Percentiles rank a stretch among this genome's conserved stretches.
These are phyloP conservation scores for Fraxinus pennsylvanica DNA, from an alignment of 257 asterid genomes.

Conservation along the genomic window DNA sequence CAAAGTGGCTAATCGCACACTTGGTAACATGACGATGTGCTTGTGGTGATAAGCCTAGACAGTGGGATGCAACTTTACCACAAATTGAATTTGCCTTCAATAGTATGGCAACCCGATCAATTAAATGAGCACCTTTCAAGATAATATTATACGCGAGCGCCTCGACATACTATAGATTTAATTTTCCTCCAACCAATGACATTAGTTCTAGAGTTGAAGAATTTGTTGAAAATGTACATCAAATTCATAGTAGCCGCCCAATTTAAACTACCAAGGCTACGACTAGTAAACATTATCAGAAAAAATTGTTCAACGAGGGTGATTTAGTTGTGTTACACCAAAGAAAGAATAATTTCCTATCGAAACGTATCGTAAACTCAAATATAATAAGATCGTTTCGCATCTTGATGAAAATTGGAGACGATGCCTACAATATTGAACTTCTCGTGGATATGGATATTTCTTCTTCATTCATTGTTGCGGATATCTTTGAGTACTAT, in stretches of 20 bases:
- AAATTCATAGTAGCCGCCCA: not conserved
- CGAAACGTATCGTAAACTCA: not conserved
- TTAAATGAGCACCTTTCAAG: no score
- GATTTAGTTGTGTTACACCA: constrained; percentile 10
- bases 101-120: no score
- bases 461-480: not conserved
- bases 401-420: not conserved
- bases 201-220: not conserved
- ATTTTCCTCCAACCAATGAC: no score
- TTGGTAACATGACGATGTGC: constrained; percentile 3
- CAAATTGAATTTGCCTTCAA: not conserved
- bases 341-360: not conserved
- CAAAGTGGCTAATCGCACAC: not conserved
- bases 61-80: not conserved
- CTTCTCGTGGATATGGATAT: not conserved
- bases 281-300: not conserved
- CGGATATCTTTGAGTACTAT: constrained; percentile 1
- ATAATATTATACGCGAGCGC: no score
- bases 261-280: not conserved
- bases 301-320: not conserved
- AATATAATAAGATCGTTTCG: not conserved
- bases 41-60: not conserved
- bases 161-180: no score
- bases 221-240: not conserved
- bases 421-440: not conserved